Base-by-base conservation (phyloP, 1,284 basidiomycete genomes). In the Sporisorium graminicola region DNA sequence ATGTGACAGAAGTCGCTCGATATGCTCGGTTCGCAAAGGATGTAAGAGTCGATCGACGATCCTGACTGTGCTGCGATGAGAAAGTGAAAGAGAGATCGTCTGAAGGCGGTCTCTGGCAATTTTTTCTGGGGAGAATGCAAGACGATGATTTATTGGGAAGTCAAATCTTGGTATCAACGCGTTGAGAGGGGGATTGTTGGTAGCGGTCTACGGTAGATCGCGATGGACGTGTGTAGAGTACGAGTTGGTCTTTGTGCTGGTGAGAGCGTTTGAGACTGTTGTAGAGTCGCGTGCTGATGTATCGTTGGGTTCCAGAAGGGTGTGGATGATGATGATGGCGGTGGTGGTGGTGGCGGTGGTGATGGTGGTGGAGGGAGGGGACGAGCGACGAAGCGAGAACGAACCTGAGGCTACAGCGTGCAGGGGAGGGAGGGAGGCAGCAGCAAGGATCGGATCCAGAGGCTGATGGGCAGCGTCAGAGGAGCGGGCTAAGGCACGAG, bases 1-100 rank as follows among this genome's bases (percentile, higher is more conserved):
- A 75, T 75, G n/a, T 47, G 63, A 51, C 73, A 74, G 57, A 47
- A 58, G 40, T 61, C 47, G 53, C 37, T 53, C 47, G 47, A 57
- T 49, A 33, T 20, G 58, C 47, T 61, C 27, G 42, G 22, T 20
- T 35, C 27, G 47, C 18, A 49, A 40, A 46, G 13, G 27, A 37
- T 37, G 44, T 50, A 33, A 40, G 58, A 60, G 58, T 53, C 50
- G 50, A 9, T 33, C 31, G 13, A 40, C 4, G 42, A 27, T 63
- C 33, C 40, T 27, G 44, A 35, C n/a, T 13, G 27, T 33, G n/a
- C 8, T 56, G 40, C 24, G 26, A 22, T 18, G 47, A 46, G 44
- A 6, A 26, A 26, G 18, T 0, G 29, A 27, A 35, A 59, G 7
- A 59, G 7, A 43, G 49, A 61, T 52, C 40, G 47, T 50, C 13